Evolutionary conservation across 2,329 filamentous ascomycete species (phyloP).

Genomic region (Pyricularia grisea): DNA sequence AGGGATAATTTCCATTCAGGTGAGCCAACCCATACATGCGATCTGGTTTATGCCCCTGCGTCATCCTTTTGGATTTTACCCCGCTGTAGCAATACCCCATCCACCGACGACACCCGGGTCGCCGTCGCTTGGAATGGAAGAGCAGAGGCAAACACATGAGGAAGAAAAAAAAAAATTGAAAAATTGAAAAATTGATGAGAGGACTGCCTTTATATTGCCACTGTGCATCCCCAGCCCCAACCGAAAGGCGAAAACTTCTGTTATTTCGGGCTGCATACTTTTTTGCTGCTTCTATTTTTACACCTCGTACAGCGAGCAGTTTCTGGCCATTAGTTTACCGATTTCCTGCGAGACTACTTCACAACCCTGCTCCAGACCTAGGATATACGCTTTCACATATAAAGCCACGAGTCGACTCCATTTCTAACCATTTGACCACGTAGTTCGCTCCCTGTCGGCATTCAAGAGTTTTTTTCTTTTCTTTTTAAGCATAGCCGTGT

Average conservation of each 20-base stretch:
- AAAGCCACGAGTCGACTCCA: neutral
- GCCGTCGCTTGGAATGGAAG: neutral
- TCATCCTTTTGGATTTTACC: neutral
- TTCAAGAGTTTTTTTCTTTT: constrained; percentile 2
- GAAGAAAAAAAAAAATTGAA: neutral
- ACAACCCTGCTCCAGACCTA: neutral
- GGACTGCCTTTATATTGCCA: neutral
- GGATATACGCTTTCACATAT: neutral
- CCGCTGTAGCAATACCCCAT: neutral
- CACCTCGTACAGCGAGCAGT: neutral
- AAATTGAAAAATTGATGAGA: neutral
- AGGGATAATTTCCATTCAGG: neutral
- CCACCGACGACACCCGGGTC: neutral
- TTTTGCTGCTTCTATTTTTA: neutral
- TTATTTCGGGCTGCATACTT: neutral
- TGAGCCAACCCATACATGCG: neutral
- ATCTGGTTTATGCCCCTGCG: neutral
- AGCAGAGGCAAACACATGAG: no score
- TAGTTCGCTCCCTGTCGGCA: neutral
- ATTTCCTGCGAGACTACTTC: neutral
- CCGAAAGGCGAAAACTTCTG: neutral
- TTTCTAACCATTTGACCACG: neutral
- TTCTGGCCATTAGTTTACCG: neutral
- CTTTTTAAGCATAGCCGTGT: constrained; percentile 8
- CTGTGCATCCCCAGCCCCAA: neutral